phyloP scores from a whole-genome alignment of 805 yeast species.

The Blastobotrys terrestris region DNA sequence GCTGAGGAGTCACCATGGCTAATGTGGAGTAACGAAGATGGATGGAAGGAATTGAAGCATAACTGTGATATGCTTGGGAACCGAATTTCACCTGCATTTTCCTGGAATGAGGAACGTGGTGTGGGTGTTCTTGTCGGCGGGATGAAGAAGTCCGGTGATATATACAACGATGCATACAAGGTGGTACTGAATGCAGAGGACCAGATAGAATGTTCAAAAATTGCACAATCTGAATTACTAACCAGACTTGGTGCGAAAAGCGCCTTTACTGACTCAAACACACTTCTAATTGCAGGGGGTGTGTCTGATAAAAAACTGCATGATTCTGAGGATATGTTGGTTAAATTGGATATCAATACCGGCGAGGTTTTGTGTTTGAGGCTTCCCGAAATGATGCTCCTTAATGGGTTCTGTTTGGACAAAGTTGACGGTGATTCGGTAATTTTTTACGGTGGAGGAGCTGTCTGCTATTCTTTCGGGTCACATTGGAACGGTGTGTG shows the following conservation, averaged over 20 bases:
- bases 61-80: constrained; percentile 8
- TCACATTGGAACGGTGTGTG: constrained; percentile 40
- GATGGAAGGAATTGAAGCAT: constrained; percentile 20
- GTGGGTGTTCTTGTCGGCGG: constrained; percentile 41
- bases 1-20: constrained; percentile 13
- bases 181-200: constrained; percentile 8
- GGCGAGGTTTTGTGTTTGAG: background rate
- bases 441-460: constrained; percentile 58
- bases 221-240: constrained; percentile 22
- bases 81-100: constrained; percentile 35
- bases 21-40: constrained; percentile 12
- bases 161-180: constrained; percentile 17
- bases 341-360: constrained; percentile 24
- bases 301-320: constrained; percentile 37
- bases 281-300: constrained; percentile 52
- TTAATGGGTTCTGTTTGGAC: background rate
- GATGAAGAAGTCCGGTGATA: constrained; percentile 6
- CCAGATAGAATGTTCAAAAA: constrained; percentile 32
- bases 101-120: constrained; percentile 23
- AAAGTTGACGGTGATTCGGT: constrained; percentile 14
- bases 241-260: constrained; percentile 42
- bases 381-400: background rate
- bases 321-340: constrained; percentile 33
- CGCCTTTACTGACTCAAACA: constrained; percentile 27
- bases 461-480: constrained; percentile 79